Base-by-base conservation (phyloP, 164 flowering plant genomes). In the Sextonia rubra region DNA sequence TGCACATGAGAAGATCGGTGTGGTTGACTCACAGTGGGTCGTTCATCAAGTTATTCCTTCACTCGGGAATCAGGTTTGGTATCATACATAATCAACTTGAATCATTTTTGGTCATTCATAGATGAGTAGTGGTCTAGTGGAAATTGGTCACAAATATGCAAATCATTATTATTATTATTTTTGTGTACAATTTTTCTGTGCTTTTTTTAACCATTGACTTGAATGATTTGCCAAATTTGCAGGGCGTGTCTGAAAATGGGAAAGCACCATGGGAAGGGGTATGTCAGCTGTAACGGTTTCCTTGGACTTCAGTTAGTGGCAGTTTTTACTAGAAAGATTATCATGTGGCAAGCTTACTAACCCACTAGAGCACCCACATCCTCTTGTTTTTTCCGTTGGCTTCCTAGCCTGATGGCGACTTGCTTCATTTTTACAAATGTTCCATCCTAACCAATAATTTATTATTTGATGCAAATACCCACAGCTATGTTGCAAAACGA, bases 1-100 rank as follows among this genome's bases (percentile, higher is more conserved):
- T 79, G 96, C 99, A 66, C 98, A 94, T 83, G 98, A 94, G 82
- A 95, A 95, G 71, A 95, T 95, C 76, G 99, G 98, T 15, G 98
- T 95, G 48, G 99, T 95, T 25, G 99, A 95, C 81, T 85, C 97
- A 2, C 99, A 95, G 71, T 95, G 99, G 99, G 87, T 95, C 60
- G 69, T 93, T 70, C 99, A 95, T 84, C 92, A 93, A 87, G 91
- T 84, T 20, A 85, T 95, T 72, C 97, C 99, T 63, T 90, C 99
- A 72, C 94, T 95, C 66, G 98, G 98, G 44, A 86, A 70, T 49
- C 98, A 95, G 94, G 99, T 95, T 58, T 75, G 82, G 23, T 0
- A 17, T 58, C 55, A 52, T 23, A 58, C 11, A n/a, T 22, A 58
- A 58, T 58, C n/a, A 58, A 58, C 20, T 58, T 58, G 20, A 20